A percentile compares a stretch with the other conserved stretches of the same genome.
Evolutionary conservation across 192 early-diverging fungal species (phyloP).

Genomic region (Coemansia biformis): DNA sequence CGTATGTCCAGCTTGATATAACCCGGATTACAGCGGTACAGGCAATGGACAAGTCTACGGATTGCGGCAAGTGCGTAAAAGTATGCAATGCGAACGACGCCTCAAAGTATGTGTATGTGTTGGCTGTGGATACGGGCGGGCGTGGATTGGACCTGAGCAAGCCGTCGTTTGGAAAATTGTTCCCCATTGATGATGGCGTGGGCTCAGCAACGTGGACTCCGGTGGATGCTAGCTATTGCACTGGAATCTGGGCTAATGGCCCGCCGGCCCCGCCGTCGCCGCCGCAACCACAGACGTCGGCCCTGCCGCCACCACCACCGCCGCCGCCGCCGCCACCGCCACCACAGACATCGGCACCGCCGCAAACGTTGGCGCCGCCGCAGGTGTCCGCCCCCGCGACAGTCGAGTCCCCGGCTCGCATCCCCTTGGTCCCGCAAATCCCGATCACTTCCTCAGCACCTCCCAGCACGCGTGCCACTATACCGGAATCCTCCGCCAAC

Average conservation of each 20-base stretch:
- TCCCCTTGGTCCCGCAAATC: too few relatives aligned
- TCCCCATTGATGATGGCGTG: slow-evolving; percentile 46
- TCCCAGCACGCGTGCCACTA: too few relatives aligned
- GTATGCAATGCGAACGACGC: slow-evolving; percentile 41
- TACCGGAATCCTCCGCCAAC: too few relatives aligned
- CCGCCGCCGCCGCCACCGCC: neutral
- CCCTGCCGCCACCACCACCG: neutral
- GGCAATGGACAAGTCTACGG: slow-evolving; percentile 32
- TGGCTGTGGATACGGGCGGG: slow-evolving; percentile 55
- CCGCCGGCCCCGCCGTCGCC: neutral
- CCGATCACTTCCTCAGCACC: too few relatives aligned
- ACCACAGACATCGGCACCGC: neutral
- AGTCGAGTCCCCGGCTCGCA: too few relatives aligned
- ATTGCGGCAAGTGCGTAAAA: slow-evolving; percentile 54
- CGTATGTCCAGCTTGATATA: slow-evolving; percentile 49
- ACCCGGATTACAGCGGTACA: slow-evolving; percentile 54
- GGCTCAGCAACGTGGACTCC: slow-evolving; percentile 48
- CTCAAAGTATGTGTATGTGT: slow-evolving; percentile 48
- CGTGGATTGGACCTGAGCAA: slow-evolving; percentile 52
- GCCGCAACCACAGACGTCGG: neutral
- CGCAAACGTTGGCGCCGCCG: neutral
- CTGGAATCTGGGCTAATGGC: slow-evolving; percentile 39
- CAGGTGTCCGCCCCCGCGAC: too few relatives aligned
- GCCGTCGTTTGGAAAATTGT: slow-evolving; percentile 47
- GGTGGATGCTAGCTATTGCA: slow-evolving; percentile 38